Base-by-base conservation (phyloP, 2,329 filamentous ascomycete genomes). In the Remersonia thermophila region DNA sequence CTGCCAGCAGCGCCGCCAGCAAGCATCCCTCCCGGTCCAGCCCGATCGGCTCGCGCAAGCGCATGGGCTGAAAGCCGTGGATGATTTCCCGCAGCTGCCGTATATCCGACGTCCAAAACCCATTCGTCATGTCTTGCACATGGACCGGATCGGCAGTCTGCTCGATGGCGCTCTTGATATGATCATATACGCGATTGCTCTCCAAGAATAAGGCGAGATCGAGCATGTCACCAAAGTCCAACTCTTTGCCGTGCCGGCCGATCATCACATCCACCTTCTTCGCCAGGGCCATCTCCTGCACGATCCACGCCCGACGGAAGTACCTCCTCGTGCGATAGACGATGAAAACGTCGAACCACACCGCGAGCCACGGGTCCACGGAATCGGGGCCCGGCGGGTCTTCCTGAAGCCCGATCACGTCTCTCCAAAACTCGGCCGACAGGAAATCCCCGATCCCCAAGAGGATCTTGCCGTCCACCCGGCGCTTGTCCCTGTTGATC, bases 201-300 rank as follows among this genome's bases (percentile, higher is more conserved):
- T 32, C 40, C 11, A 42, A n/a, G n/a, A 40, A 27, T 5, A 15
- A 14, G 16, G 32, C 31, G 16, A 42, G 39, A 5, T 11, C 32
- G 3, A 10, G n/a, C 34, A 42, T 32, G 3, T 31, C 35, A 4
- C 17, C 25, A 38, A 38, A 41, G 3, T 20, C 30, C 13, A 43
- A 11, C 30, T 36, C 27, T 9, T 28, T 20, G 2, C 32, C 18
- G 3, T 27, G 13, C 10, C n/a, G n/a, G 2, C 36, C 41, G 17
- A 35, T 37, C 30, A 38, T 30, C 5, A 37, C 15, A 3, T 41
- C 33, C 3, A 43, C 26, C 30, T 20, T 26, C 10, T 35, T 20
- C 3, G 42, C 45, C 3, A 51, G 36, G 8, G 36, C 47, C 16
- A 46, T 38, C 37, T 51, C 48, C 32, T 51, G 48, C 25, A 47